Conservation (phyloP, 2,329 filamentous ascomycete genomes). For the Ophiocordyceps camponoti-rufipedis region DNA sequence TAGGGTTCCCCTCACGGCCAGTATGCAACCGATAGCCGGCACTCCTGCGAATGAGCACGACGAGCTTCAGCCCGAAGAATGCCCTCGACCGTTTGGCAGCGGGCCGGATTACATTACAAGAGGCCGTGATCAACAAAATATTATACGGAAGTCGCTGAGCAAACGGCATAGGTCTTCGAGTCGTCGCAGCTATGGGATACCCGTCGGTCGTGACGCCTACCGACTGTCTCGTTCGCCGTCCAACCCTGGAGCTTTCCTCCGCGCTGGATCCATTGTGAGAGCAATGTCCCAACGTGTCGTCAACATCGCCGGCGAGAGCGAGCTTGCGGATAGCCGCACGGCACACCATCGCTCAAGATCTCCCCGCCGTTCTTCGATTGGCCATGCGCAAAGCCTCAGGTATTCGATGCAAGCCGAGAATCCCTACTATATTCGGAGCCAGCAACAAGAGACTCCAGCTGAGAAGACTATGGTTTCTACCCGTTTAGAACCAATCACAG, state of each 20-base stretch:
- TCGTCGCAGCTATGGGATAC: conserved; percentile 38
- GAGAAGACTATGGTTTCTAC: conserved; percentile 23
- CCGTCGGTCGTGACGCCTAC: conserved; percentile 30
- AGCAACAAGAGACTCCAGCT: conserved; percentile 14
- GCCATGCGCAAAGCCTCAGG: conserved; percentile 8
- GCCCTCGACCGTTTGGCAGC: neutral
- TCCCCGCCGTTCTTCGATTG: conserved; percentile 24
- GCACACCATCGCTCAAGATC: conserved; percentile 41
- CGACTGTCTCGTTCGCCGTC: conserved; percentile 44
- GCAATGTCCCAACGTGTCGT: conserved; percentile 95
- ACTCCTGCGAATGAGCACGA: conserved; percentile 21
- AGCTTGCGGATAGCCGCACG: conserved; percentile 57
- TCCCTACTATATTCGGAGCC: conserved; percentile 31
- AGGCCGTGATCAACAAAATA: conserved; percentile 35
- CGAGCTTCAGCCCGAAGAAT: conserved; percentile 20
- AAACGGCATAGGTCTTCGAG: conserved; percentile 28
- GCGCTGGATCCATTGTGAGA: conserved; percentile 59
- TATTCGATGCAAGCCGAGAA: conserved; percentile 24
- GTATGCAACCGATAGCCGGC: conserved; percentile 35
- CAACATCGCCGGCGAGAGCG: conserved; percentile 86
- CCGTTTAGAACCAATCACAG: conserved; percentile 5
- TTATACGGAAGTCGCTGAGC: conserved; percentile 32
- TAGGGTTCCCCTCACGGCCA: conserved; percentile 35
- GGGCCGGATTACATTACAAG: conserved; percentile 38
- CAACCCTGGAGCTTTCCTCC: conserved; percentile 43